Percentiles rank a stretch among this genome's conserved stretches.
phyloP scores from a whole-genome alignment of 192 early-diverging fungal species.

The Coemansia sp. region DNA sequence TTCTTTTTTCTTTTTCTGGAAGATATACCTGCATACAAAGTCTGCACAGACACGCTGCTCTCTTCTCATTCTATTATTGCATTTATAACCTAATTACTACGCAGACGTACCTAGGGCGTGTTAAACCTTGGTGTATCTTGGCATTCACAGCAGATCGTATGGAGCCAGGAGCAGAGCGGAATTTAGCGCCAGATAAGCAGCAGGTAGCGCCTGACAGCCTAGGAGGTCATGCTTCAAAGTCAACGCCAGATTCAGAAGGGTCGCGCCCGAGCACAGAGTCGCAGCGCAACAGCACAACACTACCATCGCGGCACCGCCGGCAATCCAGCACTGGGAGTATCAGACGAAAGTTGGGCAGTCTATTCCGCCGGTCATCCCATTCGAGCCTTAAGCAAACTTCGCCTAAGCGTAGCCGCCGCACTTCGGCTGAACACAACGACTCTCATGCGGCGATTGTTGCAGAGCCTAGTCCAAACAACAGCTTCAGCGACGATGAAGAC shows the following conservation, averaged over 20 bases:
- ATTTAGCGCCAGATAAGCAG: neutral
- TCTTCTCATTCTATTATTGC: neutral
- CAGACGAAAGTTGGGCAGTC: conserved; percentile 8
- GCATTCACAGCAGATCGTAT: neutral
- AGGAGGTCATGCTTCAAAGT: neutral
- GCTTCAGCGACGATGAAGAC: neutral
- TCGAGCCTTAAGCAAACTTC: neutral
- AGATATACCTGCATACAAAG: neutral
- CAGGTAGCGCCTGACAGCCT: neutral
- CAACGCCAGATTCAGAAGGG: conserved; percentile 1
- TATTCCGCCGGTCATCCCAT: conserved; percentile 17
- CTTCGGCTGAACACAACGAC: neutral
- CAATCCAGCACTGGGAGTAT: conserved; percentile 16
- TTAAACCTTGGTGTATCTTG: neutral
- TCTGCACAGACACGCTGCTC: neutral
- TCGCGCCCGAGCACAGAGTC: neutral
- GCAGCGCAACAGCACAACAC: neutral
- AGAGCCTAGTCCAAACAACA: neutral
- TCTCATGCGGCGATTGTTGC: neutral
- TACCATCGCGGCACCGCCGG: neutral
- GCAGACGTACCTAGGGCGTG: neutral
- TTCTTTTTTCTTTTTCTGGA: neutral
- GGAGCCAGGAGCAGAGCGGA: neutral
- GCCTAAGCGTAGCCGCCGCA: neutral
- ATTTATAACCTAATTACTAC: neutral